Evolutionary conservation across 2,329 filamentous ascomycete species (phyloP), one percentile per base, ranked within the genome.

Genomic region (Aspergillus oerlinghausenensis): DNA sequence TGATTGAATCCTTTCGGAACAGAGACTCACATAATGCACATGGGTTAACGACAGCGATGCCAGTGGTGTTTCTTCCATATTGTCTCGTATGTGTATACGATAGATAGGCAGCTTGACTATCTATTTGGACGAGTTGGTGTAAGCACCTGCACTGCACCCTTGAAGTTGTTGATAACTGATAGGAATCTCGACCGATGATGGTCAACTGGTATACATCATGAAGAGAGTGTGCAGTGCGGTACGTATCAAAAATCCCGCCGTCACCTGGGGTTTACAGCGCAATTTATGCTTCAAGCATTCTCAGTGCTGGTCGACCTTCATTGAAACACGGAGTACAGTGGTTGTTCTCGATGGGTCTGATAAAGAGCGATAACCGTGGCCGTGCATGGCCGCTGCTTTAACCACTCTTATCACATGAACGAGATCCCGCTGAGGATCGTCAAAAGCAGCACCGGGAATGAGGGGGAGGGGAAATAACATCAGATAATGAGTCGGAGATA

Each of bases 1-100:
- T 17, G 14, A 38, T 17, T 38, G 32, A 38, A 14, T 17, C 14
- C 28, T 47, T 49, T 8, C 21, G 5, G 40, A 42, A 43, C n/a
- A 42, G 29, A 28, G n/a, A 75, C 85, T 70, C 78, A 95, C 92
- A 82, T 97, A 97, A 79, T 94, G 90, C 65, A 97, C 92, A 78
- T 97, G 93, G 10, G 94, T 97, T 65, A 99, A 79, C 52, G 93
- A 96, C 59, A 99, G 83, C 25, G 93, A 97, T 52, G 92, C 91
- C 56, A 97, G 80, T 43, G 89, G 86, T 55, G 69, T 66, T 55
- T 77, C 73, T 35, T 63, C 65, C 65, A 69, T 72, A 38, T 52
- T 63, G 56, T 28, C 11, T 47, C 14, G 17, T 7, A 48, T 21
- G n/a, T n/a, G n/a, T 25, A 26, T 21, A 26, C n/a, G 21, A 23